Evolutionary conservation across 345 rosid species (phyloP).

Genomic region (Populus pruinosa): DNA sequence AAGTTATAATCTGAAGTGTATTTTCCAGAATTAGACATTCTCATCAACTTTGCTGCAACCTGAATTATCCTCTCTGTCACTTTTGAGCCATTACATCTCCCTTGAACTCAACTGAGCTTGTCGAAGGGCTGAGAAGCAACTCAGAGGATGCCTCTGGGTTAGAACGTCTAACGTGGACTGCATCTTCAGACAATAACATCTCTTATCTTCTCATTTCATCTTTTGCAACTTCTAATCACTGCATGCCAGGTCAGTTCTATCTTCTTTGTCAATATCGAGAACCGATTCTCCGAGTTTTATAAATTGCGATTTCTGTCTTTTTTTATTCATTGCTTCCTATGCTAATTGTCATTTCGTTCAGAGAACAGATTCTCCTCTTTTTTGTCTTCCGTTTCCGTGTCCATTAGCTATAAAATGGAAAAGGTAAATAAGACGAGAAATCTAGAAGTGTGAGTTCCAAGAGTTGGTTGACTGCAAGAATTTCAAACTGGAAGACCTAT

Average conservation of each 20-base stretch:
- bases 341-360: neutral
- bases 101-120: neutral
- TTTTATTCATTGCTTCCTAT: neutral
- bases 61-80: neutral
- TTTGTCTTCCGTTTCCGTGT: neutral
- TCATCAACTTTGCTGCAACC: neutral
- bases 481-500: too few relatives aligned
- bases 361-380: neutral
- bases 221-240: neutral
- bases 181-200: neutral
- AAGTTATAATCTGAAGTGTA: neutral
- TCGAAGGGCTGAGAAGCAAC: neutral
- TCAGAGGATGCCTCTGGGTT: neutral
- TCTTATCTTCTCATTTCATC: neutral
- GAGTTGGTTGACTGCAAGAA: too few relatives aligned
- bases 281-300: neutral
- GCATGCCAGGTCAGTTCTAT: neutral
- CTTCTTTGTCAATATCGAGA: neutral
- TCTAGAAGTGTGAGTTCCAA: too few relatives aligned
- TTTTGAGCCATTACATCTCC: neutral
- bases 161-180: neutral
- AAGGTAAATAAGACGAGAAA: too few relatives aligned
- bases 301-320: neutral
- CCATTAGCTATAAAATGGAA: too few relatives aligned
- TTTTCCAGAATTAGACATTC: neutral